Conservation (phyloP, 768 basidiomycete species). For the Leccinum aurantiacum region DNA sequence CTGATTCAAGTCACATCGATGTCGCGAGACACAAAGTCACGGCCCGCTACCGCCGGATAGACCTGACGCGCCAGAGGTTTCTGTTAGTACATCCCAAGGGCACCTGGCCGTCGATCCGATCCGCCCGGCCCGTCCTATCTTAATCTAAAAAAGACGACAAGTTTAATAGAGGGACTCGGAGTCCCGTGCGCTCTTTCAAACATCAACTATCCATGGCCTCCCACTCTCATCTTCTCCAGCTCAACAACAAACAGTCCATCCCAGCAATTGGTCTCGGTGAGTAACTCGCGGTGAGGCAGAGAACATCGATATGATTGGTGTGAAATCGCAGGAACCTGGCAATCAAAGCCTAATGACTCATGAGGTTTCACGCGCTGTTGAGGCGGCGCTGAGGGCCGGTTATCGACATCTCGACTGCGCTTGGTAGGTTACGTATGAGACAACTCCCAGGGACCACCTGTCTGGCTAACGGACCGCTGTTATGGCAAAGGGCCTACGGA, state of each 20-base stretch:
- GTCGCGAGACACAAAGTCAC: not conserved
- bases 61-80: not conserved
- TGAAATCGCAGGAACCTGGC: constrained; percentile 67
- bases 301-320: not conserved
- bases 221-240: constrained; percentile 50
- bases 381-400: constrained; percentile 71
- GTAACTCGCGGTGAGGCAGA: constrained; percentile 26
- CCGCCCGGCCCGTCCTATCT: constrained; percentile 19
- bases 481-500: constrained; percentile 50
- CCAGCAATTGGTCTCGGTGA: constrained; percentile 60
- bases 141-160: not conserved
- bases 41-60: not conserved
- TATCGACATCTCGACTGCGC: constrained; percentile 81
- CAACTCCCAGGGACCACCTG: not conserved
- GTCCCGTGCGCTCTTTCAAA: constrained; percentile 2
- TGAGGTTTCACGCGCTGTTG: constrained; percentile 70
- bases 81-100: not conserved
- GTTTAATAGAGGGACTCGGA: not conserved
- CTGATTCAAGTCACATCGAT: not conserved
- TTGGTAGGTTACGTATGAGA: constrained; percentile 31
- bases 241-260: constrained; percentile 60
- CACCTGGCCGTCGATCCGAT: constrained; percentile 13
- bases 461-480: constrained; percentile 20
- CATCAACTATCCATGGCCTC: constrained; percentile 31
- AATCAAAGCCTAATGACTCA: constrained; percentile 74